Base-by-base conservation (phyloP, 306 rosid species). In the Prunus dulcis region DNA sequence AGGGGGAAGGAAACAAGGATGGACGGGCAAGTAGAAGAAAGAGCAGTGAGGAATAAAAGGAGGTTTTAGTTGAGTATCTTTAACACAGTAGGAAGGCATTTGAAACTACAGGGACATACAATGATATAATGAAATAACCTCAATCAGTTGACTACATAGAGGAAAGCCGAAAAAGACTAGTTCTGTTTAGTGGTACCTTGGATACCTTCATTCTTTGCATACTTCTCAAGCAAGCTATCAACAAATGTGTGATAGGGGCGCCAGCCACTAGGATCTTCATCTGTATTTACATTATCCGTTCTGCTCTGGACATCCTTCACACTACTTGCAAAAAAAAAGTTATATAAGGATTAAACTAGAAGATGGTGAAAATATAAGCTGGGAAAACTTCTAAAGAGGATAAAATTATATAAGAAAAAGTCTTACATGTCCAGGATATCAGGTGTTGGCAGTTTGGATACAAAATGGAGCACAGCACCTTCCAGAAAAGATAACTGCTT, bases 231-330 rank as follows among this genome's bases (percentile, higher is more conserved):
- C 64, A 92, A 84, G 77, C 34, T 87, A 57, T 88, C 88, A 71
- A 95, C 76, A 72, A 95, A 95, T 10, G 83, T 83, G 81, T 78
- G 64, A 80, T 88, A 95, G 66, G 97, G 96, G 75, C 96, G 97
- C 98, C 98, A 92, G 55, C 98, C 98, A 88, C 98, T 95, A 61
- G 98, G 98, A 80, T 95, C 86, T 88, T 90, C 96, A 38, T 95
- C 98, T 41, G 88, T 86, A 74, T 92, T 86, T 58, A 95, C 87
- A 84, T 88, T 83, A 74, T 77, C 93, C 12, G 93, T 81, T 73
- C 96, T 87, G 55, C 78, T 86, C 85, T 95, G 89, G 60, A 90
- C 93, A 85, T 85, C 92, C 80, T 87, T 85, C 84, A 89, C 74
- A 62, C 98, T 94, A 67, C 64, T 78, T 72, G 69, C 58, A 38